Conservation (phyloP, 306 rosid species). For the Cucumis melo region DNA sequence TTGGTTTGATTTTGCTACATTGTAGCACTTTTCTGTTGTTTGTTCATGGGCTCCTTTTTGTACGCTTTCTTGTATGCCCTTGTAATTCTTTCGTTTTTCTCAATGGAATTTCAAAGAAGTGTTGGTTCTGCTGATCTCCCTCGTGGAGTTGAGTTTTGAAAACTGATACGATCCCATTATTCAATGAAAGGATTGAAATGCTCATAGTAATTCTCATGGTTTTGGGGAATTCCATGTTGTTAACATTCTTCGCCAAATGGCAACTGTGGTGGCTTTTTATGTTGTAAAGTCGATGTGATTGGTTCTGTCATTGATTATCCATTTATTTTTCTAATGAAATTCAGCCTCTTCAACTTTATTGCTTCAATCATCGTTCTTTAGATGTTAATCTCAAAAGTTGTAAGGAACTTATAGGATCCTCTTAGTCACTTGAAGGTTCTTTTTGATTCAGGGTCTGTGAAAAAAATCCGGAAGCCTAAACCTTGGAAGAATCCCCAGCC, state of each 20-base stretch:
- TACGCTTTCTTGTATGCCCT: no score
- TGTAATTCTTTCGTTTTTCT: no score
- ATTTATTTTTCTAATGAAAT: neutral
- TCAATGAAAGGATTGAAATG: neutral
- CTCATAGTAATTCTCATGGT: neutral
- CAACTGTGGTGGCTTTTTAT: neutral
- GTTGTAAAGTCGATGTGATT: neutral
- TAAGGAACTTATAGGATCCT: neutral
- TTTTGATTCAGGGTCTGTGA: slow-evolving; percentile 40
- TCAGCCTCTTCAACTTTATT: neutral
- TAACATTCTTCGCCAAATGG: neutral
- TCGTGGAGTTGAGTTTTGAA: neutral
- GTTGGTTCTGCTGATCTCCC: neutral
- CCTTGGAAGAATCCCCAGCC: slow-evolving; percentile 99
- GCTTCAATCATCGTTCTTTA: neutral
- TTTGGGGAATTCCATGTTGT: neutral
- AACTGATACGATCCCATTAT: neutral
- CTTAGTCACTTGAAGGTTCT: slow-evolving; percentile 1
- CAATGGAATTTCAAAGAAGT: neutral
- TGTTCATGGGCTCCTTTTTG: no score
- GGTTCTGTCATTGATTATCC: neutral
- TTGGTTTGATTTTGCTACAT: no score
- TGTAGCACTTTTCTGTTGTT: no score
- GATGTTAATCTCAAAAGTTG: neutral
- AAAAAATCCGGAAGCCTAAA: slow-evolving; percentile 86